Evolutionary conservation across 169 alveolate genomes (phyloP).

Genomic region (Plasmodium yoelii): DNA sequence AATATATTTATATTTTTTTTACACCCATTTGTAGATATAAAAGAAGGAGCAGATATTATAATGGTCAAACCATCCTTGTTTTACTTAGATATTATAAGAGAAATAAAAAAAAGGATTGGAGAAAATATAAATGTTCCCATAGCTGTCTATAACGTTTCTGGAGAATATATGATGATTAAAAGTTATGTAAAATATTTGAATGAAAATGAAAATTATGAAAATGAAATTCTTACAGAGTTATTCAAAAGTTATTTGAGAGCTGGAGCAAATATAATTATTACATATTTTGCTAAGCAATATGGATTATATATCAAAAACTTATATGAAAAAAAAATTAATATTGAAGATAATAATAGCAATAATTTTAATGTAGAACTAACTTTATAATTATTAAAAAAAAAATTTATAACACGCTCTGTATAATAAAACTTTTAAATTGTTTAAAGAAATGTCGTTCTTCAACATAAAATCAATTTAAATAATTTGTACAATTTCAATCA

Average conservation of each 20-base stretch:
- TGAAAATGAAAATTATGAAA: slow-evolving; percentile 79
- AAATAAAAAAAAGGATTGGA: slow-evolving; percentile 73
- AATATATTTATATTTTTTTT: background rate
- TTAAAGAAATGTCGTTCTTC: no score
- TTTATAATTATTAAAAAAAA: background rate
- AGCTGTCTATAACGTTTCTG: slow-evolving; percentile 82
- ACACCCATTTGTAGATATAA: slow-evolving; percentile 72
- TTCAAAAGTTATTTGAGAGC: slow-evolving; percentile 89
- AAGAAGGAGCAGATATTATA: slow-evolving; percentile 81
- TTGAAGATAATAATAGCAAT: slow-evolving; percentile 45
- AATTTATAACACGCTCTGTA: no score
- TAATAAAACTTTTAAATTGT: no score
- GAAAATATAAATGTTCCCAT: slow-evolving; percentile 75
- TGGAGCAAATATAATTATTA: slow-evolving; percentile 91
- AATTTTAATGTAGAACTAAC: slow-evolving; percentile 61
- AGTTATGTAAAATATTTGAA: slow-evolving; percentile 75
- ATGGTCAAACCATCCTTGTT: slow-evolving; percentile 83
- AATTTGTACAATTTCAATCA: no score
- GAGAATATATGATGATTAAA: slow-evolving; percentile 82
- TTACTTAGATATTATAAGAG: slow-evolving; percentile 78
- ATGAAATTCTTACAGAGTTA: slow-evolving; percentile 87
- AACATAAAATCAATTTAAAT: no score
- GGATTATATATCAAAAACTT: slow-evolving; percentile 78
- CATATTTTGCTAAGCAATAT: slow-evolving; percentile 87
- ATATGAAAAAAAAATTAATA: slow-evolving; percentile 57